Percentiles rank a stretch among this genome's conserved stretches.
These are phyloP conservation scores for Pseudomassariella vexata DNA, from an alignment of 2,329 filamentous ascomycete genomes.

Conservation along the genomic window DNA sequence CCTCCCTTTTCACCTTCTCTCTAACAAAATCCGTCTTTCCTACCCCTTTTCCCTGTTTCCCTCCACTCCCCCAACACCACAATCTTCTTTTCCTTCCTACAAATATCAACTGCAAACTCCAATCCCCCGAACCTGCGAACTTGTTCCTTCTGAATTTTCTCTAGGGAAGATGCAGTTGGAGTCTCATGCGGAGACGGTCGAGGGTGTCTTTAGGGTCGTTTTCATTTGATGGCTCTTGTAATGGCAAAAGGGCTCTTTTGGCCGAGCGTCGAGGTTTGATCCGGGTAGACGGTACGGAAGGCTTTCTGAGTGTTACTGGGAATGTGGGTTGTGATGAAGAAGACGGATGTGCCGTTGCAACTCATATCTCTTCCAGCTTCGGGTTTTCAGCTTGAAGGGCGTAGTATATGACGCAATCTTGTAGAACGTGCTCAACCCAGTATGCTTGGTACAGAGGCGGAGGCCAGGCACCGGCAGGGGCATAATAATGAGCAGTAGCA, in stretches of 20 bases:
- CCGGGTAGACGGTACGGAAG: background rate
- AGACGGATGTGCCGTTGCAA: no score
- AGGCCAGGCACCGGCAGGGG: conserved; percentile 15
- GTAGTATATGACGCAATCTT: conserved; percentile 20
- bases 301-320: background rate
- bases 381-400: conserved; percentile 7
- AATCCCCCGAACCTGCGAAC: conserved; percentile 13
- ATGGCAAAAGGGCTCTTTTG: conserved; percentile 7
- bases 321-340: background rate
- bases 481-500: no score
- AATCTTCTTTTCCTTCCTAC: conserved; percentile 11
- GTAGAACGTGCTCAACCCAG: conserved; percentile 19
- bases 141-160: conserved; percentile 11
- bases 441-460: conserved; percentile 16
- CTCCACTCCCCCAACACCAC: conserved; percentile 9
- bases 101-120: conserved; percentile 16
- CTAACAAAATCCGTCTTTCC: no score
- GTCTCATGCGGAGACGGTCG: conserved; percentile 2
- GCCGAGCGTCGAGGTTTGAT: background rate
- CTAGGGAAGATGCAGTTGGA: conserved; percentile 11
- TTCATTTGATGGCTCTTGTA: conserved; percentile 3
- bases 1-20: no score
- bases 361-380: conserved; percentile 9
- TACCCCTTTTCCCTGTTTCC: background rate
- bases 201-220: background rate